Conservation (phyloP, 78 protist genomes). For the Protostelium mycophagum region DNA sequence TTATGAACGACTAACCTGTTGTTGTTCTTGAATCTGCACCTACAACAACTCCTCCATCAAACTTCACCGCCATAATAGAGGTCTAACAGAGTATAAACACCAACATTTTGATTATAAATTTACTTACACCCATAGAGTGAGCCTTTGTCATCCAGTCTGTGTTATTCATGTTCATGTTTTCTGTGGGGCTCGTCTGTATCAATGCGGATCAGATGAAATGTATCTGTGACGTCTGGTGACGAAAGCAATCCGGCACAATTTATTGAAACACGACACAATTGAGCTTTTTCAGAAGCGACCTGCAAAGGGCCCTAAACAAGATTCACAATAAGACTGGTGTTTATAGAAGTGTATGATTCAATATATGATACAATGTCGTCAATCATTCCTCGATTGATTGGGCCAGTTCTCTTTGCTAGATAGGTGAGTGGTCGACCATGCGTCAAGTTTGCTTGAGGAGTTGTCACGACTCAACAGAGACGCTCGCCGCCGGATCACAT, state of each 20-base stretch:
- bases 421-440: no score
- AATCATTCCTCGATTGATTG: no score
- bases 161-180: neutral
- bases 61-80: constrained; percentile 95
- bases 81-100: constrained; percentile 54
- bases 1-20: constrained; percentile 43
- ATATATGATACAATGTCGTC: no score
- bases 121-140: neutral
- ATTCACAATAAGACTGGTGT: no score
- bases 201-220: neutral
- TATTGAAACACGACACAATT: neutral
- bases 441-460: no score
- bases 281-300: no score
- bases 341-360: no score
- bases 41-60: constrained; percentile 93
- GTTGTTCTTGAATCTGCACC: constrained; percentile 98
- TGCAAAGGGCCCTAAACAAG: no score
- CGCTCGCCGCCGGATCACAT: neutral
- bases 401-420: neutral
- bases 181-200: neutral
- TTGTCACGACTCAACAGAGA: neutral
- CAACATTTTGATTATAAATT: neutral
- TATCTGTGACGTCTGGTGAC: neutral
- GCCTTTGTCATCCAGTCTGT: neutral
- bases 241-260: neutral